Conservation (phyloP, 441 rosid genomes). For the Aleurites moluccanus region DNA sequence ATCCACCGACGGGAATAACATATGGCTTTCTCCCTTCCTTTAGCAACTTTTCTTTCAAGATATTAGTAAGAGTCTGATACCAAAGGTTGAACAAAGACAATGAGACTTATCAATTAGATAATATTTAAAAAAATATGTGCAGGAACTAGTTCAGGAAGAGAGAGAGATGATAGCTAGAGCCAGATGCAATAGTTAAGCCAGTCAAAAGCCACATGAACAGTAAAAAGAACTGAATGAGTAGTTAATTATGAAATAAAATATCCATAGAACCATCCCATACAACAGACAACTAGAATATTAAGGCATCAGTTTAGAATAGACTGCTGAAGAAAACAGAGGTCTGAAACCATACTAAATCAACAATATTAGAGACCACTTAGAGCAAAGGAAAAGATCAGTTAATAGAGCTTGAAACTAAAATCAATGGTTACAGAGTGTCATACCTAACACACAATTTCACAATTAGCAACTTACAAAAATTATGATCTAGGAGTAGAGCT, state of each 20-base stretch:
- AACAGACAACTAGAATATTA: background rate
- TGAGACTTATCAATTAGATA: slow-evolving; percentile 8
- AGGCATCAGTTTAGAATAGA: background rate
- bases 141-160: background rate
- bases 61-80: slow-evolving; percentile 64
- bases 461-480: background rate
- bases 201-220: slow-evolving; percentile 9
- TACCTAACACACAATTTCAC: background rate
- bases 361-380: background rate
- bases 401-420: background rate
- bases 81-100: slow-evolving; percentile 21
- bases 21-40: slow-evolving; percentile 87
- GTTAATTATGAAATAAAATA: background rate
- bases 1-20: slow-evolving; percentile 96
- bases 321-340: background rate
- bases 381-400: background rate
- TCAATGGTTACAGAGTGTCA: background rate
- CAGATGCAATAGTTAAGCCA: slow-evolving; percentile 3
- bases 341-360: background rate
- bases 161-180: background rate
- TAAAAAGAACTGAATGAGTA: background rate
- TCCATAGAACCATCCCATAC: background rate
- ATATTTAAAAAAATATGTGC: background rate
- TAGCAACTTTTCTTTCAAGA: slow-evolving; percentile 69
- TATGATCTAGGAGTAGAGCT: background rate